phyloP scores from a whole-genome alignment of 208 protist genomes.

The Leishmania turanica region DNA sequence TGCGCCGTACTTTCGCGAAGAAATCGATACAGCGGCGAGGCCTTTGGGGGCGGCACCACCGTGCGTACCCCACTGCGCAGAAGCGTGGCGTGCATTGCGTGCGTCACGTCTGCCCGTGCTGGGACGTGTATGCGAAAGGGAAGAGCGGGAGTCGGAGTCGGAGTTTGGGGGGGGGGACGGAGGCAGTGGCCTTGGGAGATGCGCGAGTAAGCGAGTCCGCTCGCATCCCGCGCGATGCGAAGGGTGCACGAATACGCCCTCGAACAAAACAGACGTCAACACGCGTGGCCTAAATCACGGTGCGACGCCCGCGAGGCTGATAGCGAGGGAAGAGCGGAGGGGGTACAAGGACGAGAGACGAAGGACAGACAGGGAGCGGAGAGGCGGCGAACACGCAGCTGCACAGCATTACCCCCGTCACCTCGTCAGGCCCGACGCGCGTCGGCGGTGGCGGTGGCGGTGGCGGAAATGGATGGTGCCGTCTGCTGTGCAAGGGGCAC shows the following conservation, averaged over 20 bases:
- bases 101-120: not conserved
- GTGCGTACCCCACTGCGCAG: not conserved
- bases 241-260: not conserved
- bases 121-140: not conserved
- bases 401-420: not conserved
- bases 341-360: not conserved
- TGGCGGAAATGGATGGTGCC: not conserved
- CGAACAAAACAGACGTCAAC: not conserved
- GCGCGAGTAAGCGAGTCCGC: not conserved
- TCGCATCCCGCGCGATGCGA: not conserved
- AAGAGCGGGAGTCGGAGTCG: too few species aligned
- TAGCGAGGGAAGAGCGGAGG: not conserved
- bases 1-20: not conserved
- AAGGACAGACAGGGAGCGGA: not conserved
- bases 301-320: not conserved
- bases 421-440: not conserved
- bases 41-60: not conserved
- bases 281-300: not conserved
- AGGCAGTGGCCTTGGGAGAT: not conserved
- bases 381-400: not conserved
- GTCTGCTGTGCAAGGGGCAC: not conserved
- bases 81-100: constrained; percentile 1
- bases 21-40: constrained; percentile 3
- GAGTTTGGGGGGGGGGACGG: too few species aligned
- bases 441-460: not conserved